These are phyloP conservation scores for Isoetes taiwanensis DNA, from an alignment of 75 land plant genomes.

Conservation along the genomic window DNA sequence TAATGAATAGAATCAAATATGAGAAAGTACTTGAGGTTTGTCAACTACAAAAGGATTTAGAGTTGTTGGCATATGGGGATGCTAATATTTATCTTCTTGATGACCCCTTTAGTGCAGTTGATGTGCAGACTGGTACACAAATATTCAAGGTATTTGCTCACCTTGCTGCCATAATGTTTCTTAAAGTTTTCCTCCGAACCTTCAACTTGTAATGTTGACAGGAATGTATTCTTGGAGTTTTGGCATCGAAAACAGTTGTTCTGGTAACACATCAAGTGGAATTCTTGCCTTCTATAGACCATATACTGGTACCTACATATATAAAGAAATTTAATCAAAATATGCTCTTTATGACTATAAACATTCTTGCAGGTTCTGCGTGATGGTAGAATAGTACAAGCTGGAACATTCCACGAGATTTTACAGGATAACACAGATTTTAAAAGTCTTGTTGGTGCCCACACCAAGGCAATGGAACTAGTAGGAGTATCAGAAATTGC, in stretches of 20 bases:
- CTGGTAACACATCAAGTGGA: conserved; percentile 7
- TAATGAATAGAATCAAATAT: background rate
- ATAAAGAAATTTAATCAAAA: too few species aligned
- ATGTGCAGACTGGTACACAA: background rate
- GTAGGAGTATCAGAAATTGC: too few species aligned
- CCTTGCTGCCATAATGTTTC: too few species aligned
- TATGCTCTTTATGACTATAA: too few species aligned
- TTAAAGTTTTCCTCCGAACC: background rate
- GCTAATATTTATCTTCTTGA: conserved; percentile 1
- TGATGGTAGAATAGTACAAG: conserved; percentile 1
- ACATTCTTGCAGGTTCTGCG: background rate
- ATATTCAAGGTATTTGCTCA: background rate
- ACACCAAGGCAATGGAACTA: conserved; percentile 6
- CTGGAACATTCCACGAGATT: background rate
- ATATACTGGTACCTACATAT: conserved; percentile 1
- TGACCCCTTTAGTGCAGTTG: conserved; percentile 4
- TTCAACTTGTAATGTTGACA: background rate
- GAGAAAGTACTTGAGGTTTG: background rate
- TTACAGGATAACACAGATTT: background rate
- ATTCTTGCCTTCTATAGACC: background rate
- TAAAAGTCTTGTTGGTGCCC: background rate
- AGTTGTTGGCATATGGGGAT: background rate
- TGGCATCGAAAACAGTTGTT: background rate
- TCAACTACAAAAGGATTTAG: background rate
- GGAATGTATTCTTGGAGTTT: background rate